Evolutionary conservation across 257 asterid species (phyloP), one percentile per base, ranked within the genome.

Genomic region (Echium plantagineum): DNA sequence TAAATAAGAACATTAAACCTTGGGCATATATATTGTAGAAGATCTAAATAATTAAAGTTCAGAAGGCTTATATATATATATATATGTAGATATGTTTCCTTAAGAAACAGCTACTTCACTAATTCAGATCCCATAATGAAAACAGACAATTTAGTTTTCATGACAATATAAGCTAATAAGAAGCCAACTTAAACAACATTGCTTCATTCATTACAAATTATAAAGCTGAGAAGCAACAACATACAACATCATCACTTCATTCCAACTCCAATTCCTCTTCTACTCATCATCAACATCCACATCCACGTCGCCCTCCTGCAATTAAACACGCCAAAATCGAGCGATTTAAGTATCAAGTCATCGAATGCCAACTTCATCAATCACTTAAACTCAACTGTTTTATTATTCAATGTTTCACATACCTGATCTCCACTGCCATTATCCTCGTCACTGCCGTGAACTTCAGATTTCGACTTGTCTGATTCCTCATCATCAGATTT

Each of bases 361-460:
- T 35, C 38, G 2, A 42, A 42, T 10, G 49, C 12, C 16, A 9
- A 7, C 17, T 42, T 9, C 49, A 42, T 3, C 49, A 42, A 42
- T 42, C 3, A 12, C 10, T 3, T 42, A 12, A 13, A 42, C 10
- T 35, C 49, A 0, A 1, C 48, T 38, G 48, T 38, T 38, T 38
- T 38, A 31, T 4, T 31, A 31, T 4, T 31, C 9, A 5, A 10
- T 42, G 17, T 42, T 42, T 10, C 4, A 35, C 15, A 42, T 42
- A 72, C 72, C 69, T 72, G n/a, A n/a, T n/a, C 77, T 17, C 31
- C 72, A 24, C 77, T 72, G 15, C 69, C 77, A 1, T 72, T 72
- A 0, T 67, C 72, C 0, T 66, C 77, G 0, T 62, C 68, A n/a
- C 63, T 72, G 32, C 67, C 77, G 15, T 72, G 58, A 22, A 72